These are phyloP conservation scores for Thraustotheca clavata DNA, from an alignment of 352 stramenopile genomes.

Conservation along the genomic window DNA sequence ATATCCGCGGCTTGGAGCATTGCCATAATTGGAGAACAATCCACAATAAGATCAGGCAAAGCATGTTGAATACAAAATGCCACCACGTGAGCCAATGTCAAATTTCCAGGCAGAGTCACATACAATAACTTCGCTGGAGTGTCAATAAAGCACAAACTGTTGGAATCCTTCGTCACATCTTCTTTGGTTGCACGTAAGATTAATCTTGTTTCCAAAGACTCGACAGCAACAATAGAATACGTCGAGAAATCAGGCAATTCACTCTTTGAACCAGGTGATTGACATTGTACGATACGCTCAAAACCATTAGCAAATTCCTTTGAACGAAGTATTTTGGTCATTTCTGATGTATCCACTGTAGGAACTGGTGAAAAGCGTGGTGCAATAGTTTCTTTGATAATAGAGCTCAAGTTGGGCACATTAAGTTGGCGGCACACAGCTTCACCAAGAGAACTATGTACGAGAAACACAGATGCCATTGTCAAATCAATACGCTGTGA, in stretches of 20 bases:
- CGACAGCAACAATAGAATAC: slow-evolving; percentile 34
- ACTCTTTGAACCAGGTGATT: not conserved
- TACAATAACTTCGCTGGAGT: slow-evolving; percentile 34
- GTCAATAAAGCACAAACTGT: slow-evolving; percentile 60
- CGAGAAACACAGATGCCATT: slow-evolving; percentile 48
- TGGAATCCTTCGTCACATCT: slow-evolving; percentile 51
- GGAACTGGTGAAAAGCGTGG: not conserved
- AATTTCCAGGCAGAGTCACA: slow-evolving; percentile 35
- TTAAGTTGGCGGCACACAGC: not conserved
- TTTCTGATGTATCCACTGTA: not conserved
- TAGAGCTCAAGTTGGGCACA: not conserved
- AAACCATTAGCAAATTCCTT: not conserved
- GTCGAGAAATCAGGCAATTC: not conserved
- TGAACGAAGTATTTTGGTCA: not conserved
- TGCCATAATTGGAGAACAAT: slow-evolving; percentile 53
- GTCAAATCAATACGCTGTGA: slow-evolving; percentile 50
- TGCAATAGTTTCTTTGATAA: not conserved
- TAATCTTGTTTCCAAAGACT: slow-evolving; percentile 47
- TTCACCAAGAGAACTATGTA: slow-evolving; percentile 46
- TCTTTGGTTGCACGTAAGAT: slow-evolving; percentile 39
- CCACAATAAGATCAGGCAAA: slow-evolving; percentile 45
- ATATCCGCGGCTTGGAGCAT: slow-evolving; percentile 44
- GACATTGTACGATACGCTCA: not conserved
- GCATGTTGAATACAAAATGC: slow-evolving; percentile 61
- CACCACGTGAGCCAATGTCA: slow-evolving; percentile 42